Conservation (phyloP, 225 moss, liverwort and hornwort species). For the Straminergon stramineum region DNA sequence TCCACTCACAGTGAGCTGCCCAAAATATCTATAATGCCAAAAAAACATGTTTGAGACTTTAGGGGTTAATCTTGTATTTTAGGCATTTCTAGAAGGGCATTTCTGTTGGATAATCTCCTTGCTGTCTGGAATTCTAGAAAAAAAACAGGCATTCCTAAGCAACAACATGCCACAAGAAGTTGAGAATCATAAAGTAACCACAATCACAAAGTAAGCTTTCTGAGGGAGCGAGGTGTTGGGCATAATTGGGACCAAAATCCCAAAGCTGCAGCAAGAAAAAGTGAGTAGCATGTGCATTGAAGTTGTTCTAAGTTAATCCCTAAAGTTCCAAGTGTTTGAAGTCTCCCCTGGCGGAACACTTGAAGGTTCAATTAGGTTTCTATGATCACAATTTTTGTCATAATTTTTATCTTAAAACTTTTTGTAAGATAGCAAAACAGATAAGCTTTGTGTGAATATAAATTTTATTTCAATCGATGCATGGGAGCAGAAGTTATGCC, state of each 20-base stretch:
- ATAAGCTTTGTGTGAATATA: not conserved
- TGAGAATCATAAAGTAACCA: not conserved
- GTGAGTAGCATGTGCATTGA: not conserved
- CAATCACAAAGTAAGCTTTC: not conserved
- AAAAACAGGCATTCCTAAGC: not conserved
- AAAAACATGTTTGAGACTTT: too few relatives aligned
- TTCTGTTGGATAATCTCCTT: too few relatives aligned
- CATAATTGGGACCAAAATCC: not conserved
- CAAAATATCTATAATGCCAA: too few relatives aligned
- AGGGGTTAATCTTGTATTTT: too few relatives aligned
- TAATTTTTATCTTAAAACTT: too few relatives aligned
- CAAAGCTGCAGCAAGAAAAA: not conserved
- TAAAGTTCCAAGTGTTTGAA: too few relatives aligned
- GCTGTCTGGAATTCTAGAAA: too few relatives aligned
- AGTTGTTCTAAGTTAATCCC: not conserved
- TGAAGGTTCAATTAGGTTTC: too few relatives aligned
- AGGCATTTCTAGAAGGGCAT: too few relatives aligned
- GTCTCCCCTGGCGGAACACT: too few relatives aligned
- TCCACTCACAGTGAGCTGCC: too few relatives aligned
- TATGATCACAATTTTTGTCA: not conserved
- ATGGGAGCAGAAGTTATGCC: rapidly evolving
- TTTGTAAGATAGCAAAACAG: rapidly evolving
- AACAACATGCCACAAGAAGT: not conserved
- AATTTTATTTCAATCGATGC: not conserved
- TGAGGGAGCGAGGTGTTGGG: not conserved